Evolutionary conservation across 805 yeast species (phyloP).

Genomic region (Saturnispora saitoi): DNA sequence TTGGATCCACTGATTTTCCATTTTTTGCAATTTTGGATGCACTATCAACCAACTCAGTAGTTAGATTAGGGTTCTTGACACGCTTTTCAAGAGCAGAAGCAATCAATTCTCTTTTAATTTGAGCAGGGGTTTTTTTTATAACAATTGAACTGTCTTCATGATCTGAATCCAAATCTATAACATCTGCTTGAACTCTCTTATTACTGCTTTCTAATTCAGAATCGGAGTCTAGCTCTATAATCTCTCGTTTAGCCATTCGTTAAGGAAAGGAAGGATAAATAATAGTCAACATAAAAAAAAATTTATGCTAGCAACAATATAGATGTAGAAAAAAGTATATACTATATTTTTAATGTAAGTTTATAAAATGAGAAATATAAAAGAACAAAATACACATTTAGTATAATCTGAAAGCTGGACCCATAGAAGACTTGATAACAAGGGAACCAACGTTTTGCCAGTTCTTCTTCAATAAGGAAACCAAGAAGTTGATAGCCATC

Average conservation of each 20-base stretch:
- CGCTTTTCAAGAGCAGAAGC: slow-evolving; percentile 22
- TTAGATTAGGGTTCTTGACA: slow-evolving; percentile 1
- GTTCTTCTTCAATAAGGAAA: slow-evolving; percentile 98
- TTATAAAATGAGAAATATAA: slow-evolving; percentile 5
- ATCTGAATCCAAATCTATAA: slow-evolving; percentile 13
- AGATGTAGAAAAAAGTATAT: background rate
- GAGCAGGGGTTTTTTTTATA: slow-evolving; percentile 5
- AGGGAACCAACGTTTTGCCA: slow-evolving; percentile 99
- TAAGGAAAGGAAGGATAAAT: background rate
- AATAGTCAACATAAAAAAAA: background rate
- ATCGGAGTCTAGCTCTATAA: background rate
- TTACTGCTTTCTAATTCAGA: background rate
- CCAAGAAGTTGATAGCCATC: slow-evolving; percentile 98
- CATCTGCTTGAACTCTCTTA: slow-evolving; percentile 1
- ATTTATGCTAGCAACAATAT: too few relatives aligned
- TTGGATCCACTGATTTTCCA: background rate
- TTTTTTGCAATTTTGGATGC: background rate
- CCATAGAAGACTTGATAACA: slow-evolving; percentile 99
- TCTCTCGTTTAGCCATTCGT: background rate
- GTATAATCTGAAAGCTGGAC: slow-evolving; percentile 99
- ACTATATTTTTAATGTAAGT: background rate
- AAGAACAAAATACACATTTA: slow-evolving; percentile 34
- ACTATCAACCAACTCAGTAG: background rate
- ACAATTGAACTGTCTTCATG: background rate
- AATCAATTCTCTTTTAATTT: slow-evolving; percentile 14